These are phyloP conservation scores for Bipolaris bicolor DNA, from an alignment of 2,329 filamentous ascomycete genomes.

Conservation along the genomic window DNA sequence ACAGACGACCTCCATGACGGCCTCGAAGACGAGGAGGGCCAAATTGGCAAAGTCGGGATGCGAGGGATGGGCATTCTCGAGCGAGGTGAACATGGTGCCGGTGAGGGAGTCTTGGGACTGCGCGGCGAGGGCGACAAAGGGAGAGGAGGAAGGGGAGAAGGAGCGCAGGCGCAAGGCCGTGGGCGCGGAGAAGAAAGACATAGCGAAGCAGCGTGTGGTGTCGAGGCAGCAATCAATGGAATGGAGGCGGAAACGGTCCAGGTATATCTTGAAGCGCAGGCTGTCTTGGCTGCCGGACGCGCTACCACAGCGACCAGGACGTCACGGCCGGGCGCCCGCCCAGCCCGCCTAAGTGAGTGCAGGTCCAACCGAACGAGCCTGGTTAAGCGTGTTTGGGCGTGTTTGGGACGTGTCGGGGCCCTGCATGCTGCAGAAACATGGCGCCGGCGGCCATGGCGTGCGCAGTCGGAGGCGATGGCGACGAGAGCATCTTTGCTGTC, in stretches of 20 bases:
- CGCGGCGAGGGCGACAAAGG: conserved; percentile 44
- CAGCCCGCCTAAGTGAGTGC: conserved; percentile 7
- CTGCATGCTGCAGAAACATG: conserved; percentile 1
- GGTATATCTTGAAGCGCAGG: conserved; percentile 29
- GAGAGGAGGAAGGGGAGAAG: conserved; percentile 24
- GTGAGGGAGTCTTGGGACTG: conserved; percentile 42
- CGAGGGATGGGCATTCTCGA: conserved; percentile 48
- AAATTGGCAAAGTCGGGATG: conserved; percentile 74
- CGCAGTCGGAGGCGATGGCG: no score
- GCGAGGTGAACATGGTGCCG: conserved; percentile 32
- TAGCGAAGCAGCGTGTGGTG: conserved; percentile 20
- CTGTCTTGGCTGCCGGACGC: conserved; percentile 19
- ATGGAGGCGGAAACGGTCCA: conserved; percentile 17
- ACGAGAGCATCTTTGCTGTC: background rate
- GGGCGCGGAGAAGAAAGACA: conserved; percentile 41
- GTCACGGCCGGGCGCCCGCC: conserved; percentile 14
- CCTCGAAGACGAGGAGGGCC: conserved; percentile 86
- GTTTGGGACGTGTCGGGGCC: background rate
- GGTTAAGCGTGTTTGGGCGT: background rate
- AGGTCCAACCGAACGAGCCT: background rate
- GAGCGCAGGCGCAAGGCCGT: conserved; percentile 48
- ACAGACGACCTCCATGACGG: conserved; percentile 92
- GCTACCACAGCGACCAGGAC: conserved; percentile 15
- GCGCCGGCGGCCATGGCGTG: background rate
- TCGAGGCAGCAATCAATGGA: conserved; percentile 3